Evolutionary conservation across 345 rosid genomes (phyloP), one percentile per base, ranked within the genome.

Genomic region (Linum lewisii): DNA sequence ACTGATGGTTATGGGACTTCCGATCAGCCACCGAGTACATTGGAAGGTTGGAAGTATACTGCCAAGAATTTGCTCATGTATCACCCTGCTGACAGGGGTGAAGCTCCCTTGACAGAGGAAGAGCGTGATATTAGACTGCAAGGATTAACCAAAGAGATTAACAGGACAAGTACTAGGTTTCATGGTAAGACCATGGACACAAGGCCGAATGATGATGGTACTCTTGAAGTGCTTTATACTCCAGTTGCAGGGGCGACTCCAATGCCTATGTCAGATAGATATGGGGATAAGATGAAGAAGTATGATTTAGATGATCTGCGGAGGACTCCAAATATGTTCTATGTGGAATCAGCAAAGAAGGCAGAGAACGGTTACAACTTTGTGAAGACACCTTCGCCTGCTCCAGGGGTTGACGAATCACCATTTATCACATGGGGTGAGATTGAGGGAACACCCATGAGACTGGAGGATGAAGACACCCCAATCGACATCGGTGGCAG

Each of bases 361-460:
- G 84, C 94, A 0, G 96, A 82, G 50, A 84, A 87, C 60, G 99
- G 99, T 21, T 93, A 89, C 73, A 83, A 79, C 57, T 89, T 84
- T 77, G 96, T 93, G 29, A 84, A 56, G 78, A 93, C 97, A 7
- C 99, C 99, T 10, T 90, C 99, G 24, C 97, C 99, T 7, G 93
- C 93, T 15, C 96, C 99, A 0, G 97, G 97, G 45, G 85, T 72
- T 52, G 96, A 89, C 72, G 96, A 78, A 36, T 93, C 97, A 0
- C 99, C 99, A 0, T 87, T 93, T 73, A 79, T 93, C 32, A 93
- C 99, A 0, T 93, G 99, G 99, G 99, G 97, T 78, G 96, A 93
- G 78, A 89, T 93, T 25, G 99, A 93, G 63, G 97, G 99, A 54
- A 93, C 99, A 0, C 99, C 97, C 2, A 49, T 93, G 81, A 80